These are phyloP conservation scores for Arabidopsis arenosa DNA, from an alignment of 345 rosid genomes.

Conservation along the genomic window DNA sequence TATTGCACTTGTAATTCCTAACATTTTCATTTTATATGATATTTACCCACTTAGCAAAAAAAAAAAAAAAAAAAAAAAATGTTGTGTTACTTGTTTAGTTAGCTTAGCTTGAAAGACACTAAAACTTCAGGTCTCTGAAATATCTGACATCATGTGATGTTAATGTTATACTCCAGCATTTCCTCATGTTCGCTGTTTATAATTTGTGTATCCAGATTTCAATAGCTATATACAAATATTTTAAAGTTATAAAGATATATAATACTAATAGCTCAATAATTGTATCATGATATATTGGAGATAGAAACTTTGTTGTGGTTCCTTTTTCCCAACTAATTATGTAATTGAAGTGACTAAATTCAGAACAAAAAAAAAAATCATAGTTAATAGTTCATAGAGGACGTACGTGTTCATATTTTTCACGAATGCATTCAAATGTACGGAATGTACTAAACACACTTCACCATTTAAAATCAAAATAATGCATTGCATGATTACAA, in stretches of 20 bases:
- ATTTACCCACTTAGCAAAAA: too few relatives aligned
- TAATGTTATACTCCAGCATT: not conserved
- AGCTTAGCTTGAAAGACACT: slow-evolving; percentile 44
- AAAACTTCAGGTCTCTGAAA: slow-evolving; percentile 25
- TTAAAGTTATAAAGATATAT: too few relatives aligned
- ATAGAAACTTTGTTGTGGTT: too few relatives aligned
- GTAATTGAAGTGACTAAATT: too few relatives aligned
- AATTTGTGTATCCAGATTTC: not conserved
- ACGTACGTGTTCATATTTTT: too few relatives aligned
- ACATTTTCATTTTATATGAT: too few relatives aligned
- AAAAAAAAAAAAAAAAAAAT: not conserved
- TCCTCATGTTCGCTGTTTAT: slow-evolving; percentile 9
- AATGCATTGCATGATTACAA: not conserved
- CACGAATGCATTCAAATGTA: not conserved
- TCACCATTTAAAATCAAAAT: not conserved
- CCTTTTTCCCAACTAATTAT: not conserved
- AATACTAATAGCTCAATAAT: not conserved
- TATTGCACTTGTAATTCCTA: too few relatives aligned
- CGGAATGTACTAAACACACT: not conserved
- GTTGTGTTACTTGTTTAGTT: slow-evolving; percentile 11
- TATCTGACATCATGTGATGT: slow-evolving; percentile 40
- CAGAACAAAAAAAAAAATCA: too few relatives aligned
- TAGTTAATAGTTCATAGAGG: too few relatives aligned
- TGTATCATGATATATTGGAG: not conserved
- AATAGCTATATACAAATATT: too few relatives aligned